phyloP scores from a whole-genome alignment of 495 filamentous ascomycete genomes.

The Penicillium bovifimosum region DNA sequence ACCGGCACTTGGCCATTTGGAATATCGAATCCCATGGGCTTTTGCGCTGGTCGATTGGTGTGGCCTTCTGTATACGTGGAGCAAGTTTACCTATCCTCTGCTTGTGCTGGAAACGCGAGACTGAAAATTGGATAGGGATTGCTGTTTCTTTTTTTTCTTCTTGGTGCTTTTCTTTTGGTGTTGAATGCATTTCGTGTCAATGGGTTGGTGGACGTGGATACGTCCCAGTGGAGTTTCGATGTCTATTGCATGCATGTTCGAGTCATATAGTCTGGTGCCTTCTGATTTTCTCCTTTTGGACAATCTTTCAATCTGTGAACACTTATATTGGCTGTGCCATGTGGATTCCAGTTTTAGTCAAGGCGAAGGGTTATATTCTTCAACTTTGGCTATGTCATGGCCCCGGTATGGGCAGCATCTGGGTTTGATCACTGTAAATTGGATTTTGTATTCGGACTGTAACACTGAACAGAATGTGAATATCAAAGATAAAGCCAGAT shows the following conservation, averaged over 20 bases:
- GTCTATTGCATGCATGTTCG: neutral
- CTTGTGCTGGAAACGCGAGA: neutral
- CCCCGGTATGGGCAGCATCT: neutral
- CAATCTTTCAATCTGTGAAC: neutral
- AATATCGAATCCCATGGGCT: neutral
- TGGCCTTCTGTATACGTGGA: neutral
- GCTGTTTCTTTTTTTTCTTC: neutral
- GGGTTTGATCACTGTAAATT: neutral
- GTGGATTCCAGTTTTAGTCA: neutral
- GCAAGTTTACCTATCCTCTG: neutral
- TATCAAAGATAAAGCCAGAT: too few relatives aligned
- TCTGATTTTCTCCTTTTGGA: neutral
- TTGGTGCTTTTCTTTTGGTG: neutral
- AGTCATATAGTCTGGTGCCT: neutral
- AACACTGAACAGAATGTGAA: too few relatives aligned
- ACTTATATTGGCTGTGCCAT: neutral
- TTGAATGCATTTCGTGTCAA: neutral
- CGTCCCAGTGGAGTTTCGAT: neutral
- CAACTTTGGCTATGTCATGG: conserved; percentile 1
- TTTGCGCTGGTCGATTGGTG: neutral
- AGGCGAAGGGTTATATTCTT: conserved; percentile 5
- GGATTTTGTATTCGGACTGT: too few relatives aligned
- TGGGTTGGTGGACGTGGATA: neutral
- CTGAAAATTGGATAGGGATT: neutral
- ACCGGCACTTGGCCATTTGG: neutral